These are phyloP conservation scores for Gossypioides kirkii DNA, from an alignment of 345 rosid species.

Conservation along the genomic window DNA sequence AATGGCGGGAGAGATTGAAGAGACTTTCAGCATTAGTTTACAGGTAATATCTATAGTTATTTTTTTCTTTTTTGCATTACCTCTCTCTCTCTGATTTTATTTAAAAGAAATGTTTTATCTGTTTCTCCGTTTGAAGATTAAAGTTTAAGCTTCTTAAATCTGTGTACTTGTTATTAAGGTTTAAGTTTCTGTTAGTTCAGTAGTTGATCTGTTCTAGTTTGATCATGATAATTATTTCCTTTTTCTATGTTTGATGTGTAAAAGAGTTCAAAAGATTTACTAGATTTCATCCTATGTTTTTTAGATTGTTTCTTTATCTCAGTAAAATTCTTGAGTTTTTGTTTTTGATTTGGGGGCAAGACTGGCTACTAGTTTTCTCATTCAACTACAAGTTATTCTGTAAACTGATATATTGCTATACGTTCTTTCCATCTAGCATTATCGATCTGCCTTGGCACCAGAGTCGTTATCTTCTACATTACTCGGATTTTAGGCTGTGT, in stretches of 20 bases:
- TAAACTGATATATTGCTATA: not conserved
- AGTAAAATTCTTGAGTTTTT: not conserved
- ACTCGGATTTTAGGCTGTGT: not conserved
- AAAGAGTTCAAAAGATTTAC: not conserved
- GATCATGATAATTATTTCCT: not conserved
- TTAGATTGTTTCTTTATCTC: not conserved
- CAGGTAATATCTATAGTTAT: constrained; percentile 33
- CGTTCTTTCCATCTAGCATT: not conserved
- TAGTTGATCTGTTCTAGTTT: not conserved
- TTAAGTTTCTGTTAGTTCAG: not conserved
- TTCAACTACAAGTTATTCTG: not conserved
- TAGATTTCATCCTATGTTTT: not conserved
- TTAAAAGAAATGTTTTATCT: not conserved
- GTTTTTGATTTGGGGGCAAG: not conserved
- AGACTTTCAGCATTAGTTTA: constrained; percentile 48
- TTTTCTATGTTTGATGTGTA: not conserved
- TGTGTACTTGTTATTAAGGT: not conserved
- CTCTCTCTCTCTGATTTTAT: not conserved
- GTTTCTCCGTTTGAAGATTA: not conserved
- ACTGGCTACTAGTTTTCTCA: not conserved
- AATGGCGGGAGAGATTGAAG: constrained; percentile 76
- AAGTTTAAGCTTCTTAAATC: not conserved
- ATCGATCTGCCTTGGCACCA: not conserved
- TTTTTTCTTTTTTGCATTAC: not conserved
- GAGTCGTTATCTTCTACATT: not conserved